These are phyloP conservation scores for Schwanniomyces occidentalis DNA, from an alignment of 805 yeast species.

Conservation along the genomic window DNA sequence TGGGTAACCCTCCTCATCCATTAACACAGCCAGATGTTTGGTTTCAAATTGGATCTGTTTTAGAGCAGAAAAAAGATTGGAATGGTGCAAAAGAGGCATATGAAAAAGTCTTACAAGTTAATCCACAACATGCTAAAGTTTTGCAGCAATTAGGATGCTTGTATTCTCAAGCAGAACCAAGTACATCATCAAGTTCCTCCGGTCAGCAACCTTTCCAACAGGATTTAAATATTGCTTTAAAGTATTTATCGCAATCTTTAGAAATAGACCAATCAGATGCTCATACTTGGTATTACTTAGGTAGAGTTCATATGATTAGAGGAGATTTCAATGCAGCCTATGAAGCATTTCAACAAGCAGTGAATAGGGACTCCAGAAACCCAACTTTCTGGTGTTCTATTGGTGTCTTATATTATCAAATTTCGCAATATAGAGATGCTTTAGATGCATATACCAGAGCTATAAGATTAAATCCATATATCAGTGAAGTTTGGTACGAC, in stretches of 20 bases:
- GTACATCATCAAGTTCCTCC: constrained; percentile 29
- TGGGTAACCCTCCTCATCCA: constrained; percentile 91
- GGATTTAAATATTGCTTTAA: constrained; percentile 81
- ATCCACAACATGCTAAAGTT: constrained; percentile 94
- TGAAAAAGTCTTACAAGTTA: constrained; percentile 84
- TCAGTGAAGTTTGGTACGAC: constrained; percentile 98
- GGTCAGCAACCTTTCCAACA: constrained; percentile 54
- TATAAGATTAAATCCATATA: constrained; percentile 90
- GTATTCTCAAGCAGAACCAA: constrained; percentile 63
- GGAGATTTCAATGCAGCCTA: constrained; percentile 95
- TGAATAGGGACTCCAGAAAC: constrained; percentile 91
- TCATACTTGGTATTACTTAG: constrained; percentile 95
- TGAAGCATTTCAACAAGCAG: constrained; percentile 98
- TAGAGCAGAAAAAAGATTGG: constrained; percentile 92
- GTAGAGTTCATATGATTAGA: constrained; percentile 95
- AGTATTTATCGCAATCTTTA: constrained; percentile 79
- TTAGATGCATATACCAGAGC: constrained; percentile 97
- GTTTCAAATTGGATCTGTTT: constrained; percentile 96
- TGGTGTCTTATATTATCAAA: constrained; percentile 95
- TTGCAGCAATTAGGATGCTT: constrained; percentile 95
- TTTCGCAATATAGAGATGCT: constrained; percentile 94
- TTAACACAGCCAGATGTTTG: constrained; percentile 95
- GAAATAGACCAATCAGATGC: constrained; percentile 92
- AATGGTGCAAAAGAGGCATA: constrained; percentile 92
- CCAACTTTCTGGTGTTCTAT: constrained; percentile 98